These are phyloP conservation scores for Phytophthora uliginosa DNA, from an alignment of 352 stramenopile genomes.

Conservation along the genomic window DNA sequence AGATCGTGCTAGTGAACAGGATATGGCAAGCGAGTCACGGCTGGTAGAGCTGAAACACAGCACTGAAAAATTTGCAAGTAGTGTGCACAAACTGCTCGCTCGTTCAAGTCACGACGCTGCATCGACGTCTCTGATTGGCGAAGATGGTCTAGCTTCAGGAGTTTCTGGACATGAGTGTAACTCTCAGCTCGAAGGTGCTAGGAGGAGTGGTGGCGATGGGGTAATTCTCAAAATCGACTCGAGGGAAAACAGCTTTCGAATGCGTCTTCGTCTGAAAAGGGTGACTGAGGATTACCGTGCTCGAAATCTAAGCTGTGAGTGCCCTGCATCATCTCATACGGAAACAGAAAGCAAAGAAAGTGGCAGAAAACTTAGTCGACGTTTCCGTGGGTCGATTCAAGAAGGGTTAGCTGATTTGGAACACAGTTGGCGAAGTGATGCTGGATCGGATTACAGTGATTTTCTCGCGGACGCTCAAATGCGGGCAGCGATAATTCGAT, in stretches of 20 bases:
- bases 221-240: conserved; percentile 74
- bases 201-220: conserved; percentile 26
- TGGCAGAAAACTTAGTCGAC: conserved; percentile 35
- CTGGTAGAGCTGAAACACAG: conserved; percentile 73
- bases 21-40: conserved; percentile 51
- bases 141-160: conserved; percentile 2
- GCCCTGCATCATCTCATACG: conserved; percentile 47
- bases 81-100: conserved; percentile 77
- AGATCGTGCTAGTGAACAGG: conserved; percentile 33
- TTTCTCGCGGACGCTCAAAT: conserved; percentile 84
- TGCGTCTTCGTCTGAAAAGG: conserved; percentile 77
- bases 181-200: background rate
- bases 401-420: conserved; percentile 49
- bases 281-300: conserved; percentile 76
- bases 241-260: conserved; percentile 78
- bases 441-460: conserved; percentile 82
- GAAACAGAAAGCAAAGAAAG: conserved; percentile 59
- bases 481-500: conserved; percentile 80
- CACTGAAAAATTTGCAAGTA: conserved; percentile 82
- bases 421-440: conserved; percentile 76
- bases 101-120: conserved; percentile 33
- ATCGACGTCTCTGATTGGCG: conserved; percentile 10
- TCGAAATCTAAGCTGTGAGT: conserved; percentile 76
- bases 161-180: background rate
- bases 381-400: conserved; percentile 47